phyloP scores from a whole-genome alignment of 2,329 filamentous ascomycete genomes.

The Aspergillus sp. region DNA sequence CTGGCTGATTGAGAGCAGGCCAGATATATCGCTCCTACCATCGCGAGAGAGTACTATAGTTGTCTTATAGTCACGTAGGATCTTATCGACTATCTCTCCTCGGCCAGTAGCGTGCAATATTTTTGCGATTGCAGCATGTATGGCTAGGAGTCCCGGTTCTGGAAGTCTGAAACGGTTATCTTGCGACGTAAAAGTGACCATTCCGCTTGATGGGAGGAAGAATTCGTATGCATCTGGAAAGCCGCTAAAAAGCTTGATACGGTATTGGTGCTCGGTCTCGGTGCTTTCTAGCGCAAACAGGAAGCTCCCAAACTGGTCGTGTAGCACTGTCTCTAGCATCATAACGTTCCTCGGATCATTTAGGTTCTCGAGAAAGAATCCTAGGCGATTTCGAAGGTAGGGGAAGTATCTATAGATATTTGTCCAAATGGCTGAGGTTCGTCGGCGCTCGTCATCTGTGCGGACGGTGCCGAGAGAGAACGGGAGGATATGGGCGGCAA shows the following conservation, averaged over 20 bases:
- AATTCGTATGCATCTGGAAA: slow-evolving; percentile 2
- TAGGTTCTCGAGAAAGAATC: slow-evolving; percentile 10
- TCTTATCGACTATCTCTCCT: slow-evolving; percentile 11
- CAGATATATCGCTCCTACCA: slow-evolving; percentile 9
- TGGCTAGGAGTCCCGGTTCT: slow-evolving; percentile 8
- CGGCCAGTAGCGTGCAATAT: slow-evolving; percentile 11
- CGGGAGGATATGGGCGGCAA: slow-evolving; percentile 12
- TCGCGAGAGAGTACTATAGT: slow-evolving; percentile 7
- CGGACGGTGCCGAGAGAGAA: slow-evolving; percentile 9
- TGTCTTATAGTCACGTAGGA: slow-evolving; percentile 7
- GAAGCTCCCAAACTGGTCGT: slow-evolving; percentile 10
- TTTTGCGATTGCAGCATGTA: slow-evolving; percentile 14
- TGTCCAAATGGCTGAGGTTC: slow-evolving; percentile 9
- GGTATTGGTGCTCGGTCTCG: slow-evolving; percentile 7
- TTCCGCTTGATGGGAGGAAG: slow-evolving; percentile 7
- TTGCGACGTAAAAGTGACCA: slow-evolving; percentile 9
- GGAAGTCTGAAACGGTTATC: slow-evolving; percentile 9
- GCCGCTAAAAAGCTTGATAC: slow-evolving; percentile 9
- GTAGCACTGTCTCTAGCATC: slow-evolving; percentile 7
- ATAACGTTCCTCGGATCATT: slow-evolving; percentile 11
- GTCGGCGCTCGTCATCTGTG: slow-evolving; percentile 4
- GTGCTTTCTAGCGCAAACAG: slow-evolving; percentile 9
- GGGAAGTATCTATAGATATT: slow-evolving; percentile 14
- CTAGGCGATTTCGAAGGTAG: slow-evolving; percentile 4
- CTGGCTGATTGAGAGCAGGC: slow-evolving; percentile 9